These are phyloP conservation scores for Panellus pusillus DNA, from an alignment of 768 basidiomycete genomes.

Conservation along the genomic window DNA sequence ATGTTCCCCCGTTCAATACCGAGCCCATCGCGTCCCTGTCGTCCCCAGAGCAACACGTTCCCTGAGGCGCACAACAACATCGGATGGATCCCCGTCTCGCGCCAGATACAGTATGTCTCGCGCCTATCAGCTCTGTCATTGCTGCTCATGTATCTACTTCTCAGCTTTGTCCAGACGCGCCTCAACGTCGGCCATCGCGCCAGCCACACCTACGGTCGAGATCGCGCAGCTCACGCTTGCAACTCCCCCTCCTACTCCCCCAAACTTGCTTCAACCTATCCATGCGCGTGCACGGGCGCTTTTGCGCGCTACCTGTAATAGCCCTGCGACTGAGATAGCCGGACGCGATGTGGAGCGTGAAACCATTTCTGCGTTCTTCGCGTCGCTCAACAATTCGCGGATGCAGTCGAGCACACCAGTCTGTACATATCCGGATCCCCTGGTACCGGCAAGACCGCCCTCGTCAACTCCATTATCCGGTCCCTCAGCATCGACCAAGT, in stretches of 20 bases:
- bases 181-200: constrained; percentile 47
- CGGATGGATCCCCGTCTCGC: constrained; percentile 42
- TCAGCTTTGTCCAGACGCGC: constrained; percentile 48
- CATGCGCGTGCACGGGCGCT: constrained; percentile 65
- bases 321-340: constrained; percentile 48
- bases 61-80: constrained; percentile 34
- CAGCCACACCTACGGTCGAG: constrained; percentile 46
- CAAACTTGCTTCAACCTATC: constrained; percentile 45
- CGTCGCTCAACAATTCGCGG: constrained; percentile 46
- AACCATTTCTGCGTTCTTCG: constrained; percentile 58
- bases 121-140: background rate
- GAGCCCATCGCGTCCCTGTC: constrained; percentile 31
- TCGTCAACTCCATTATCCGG: constrained; percentile 66
- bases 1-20: constrained; percentile 61
- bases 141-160: constrained; percentile 17
- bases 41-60: constrained; percentile 17
- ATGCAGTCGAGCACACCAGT: constrained; percentile 37
- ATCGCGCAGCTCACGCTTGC: constrained; percentile 44
- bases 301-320: constrained; percentile 71
- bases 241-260: constrained; percentile 67
- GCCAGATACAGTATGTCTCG: constrained; percentile 42
- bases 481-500: constrained; percentile 42
- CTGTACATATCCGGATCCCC: constrained; percentile 93
- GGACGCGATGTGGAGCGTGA: constrained; percentile 69
- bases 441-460: constrained; percentile 89